A percentile compares a stretch with the other conserved stretches of the same genome.
Evolutionary conservation across 257 asterid genomes (phyloP).

Genomic region (Gentiana macrophylla): DNA sequence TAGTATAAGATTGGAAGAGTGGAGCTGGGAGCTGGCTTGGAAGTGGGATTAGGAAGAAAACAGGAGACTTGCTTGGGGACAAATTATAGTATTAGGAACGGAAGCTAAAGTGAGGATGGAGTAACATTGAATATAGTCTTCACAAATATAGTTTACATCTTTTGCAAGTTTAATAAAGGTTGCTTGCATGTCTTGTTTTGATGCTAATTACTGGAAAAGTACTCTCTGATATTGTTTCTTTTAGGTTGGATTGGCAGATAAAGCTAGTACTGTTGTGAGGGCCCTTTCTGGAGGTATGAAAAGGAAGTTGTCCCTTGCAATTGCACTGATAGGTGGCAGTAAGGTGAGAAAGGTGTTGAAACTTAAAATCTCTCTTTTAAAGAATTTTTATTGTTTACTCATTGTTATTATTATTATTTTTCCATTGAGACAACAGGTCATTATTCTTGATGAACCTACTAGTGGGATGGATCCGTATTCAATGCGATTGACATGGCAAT

Average conservation of each 20-base stretch:
- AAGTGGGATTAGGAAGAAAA: too few relatives aligned
- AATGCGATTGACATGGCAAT: constrained; percentile 97
- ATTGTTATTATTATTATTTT: constrained; percentile 11
- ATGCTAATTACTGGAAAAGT: constrained; percentile 8
- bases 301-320: constrained; percentile 91
- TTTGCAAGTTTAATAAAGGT: neutral
- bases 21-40: too few relatives aligned
- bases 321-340: constrained; percentile 90
- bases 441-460: constrained; percentile 97
- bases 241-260: constrained; percentile 94
- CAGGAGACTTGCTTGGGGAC: too few relatives aligned
- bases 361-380: constrained; percentile 12
- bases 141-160: neutral
- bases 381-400: constrained; percentile 8
- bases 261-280: constrained; percentile 57
- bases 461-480: constrained; percentile 99
- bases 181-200: constrained; percentile 5
- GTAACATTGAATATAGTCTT: too few relatives aligned
- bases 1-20: too few relatives aligned
- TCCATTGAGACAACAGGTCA: constrained; percentile 28
- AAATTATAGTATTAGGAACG: too few relatives aligned
- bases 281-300: constrained; percentile 98
- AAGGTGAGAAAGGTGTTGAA: constrained; percentile 42
- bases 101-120: too few relatives aligned
- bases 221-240: constrained; percentile 14